Evolutionary conservation across 225 moss, liverwort and hornwort genomes (phyloP), one percentile per base, ranked within the genome.

Genomic region (Sphagnum tenellum): DNA sequence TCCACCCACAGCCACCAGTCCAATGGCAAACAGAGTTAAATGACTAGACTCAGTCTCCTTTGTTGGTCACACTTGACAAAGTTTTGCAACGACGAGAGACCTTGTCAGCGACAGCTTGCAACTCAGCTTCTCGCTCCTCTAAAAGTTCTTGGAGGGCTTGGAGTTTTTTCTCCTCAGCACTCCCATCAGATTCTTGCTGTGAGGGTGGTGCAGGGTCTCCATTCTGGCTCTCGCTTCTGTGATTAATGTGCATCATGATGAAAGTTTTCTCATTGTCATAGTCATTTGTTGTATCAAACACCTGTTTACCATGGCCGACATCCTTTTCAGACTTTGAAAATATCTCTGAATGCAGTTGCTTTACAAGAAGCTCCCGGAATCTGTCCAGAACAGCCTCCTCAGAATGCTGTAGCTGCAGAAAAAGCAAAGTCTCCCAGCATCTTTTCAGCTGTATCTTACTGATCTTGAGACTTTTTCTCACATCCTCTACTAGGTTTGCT

Each of bases 341-440:
- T 14, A 98, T 81, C 74, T 90, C 93, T 45, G 78, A 77, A 55
- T 84, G 86, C 5, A 93, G 66, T 14, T 86, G 93, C 67, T 87
- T 82, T 13, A 89, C 80, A 50, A 98, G 82, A 9, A 87, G 82
- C 66, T 87, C 87, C 48, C 81, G 83, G 59, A 98, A 98, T 3
- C 80, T 72, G 8, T 93, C 86, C 51, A 86, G 89, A 1, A 81
- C 64, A 61, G 72, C 80, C 69, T 61, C 67, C 69, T 88, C 90
- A 10, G 80, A 72, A 0, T 87, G 72, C 62, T 82, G 81, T 29
- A 93, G 46, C 69, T 83, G 85, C 73, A 93, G 57, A 73, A 86
- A 93, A 7, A 98, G 81, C 66, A 98, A 67, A 12, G 81, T 74
- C 79, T 98, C 98, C 93, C 93, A 98, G 73, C 98, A 93, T 7